Conservation (phyloP, 78 protist genomes). For the Dictyostelium purpureum region DNA sequence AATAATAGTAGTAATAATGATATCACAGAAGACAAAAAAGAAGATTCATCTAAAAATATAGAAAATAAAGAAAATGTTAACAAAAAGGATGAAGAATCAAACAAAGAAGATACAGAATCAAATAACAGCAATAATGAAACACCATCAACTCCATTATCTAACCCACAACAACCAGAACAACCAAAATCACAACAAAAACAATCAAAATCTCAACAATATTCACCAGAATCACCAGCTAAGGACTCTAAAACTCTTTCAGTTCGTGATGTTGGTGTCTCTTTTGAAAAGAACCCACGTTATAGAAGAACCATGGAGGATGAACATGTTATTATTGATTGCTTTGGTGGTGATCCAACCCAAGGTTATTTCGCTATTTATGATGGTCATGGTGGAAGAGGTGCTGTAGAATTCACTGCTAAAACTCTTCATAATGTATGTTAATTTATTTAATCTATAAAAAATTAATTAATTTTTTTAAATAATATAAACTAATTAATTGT, state of each 20-base stretch:
- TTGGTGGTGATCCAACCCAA: conserved; percentile 41
- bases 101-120: too few species aligned
- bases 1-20: not conserved
- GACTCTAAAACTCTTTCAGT: conserved; percentile 53
- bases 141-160: conserved; percentile 62
- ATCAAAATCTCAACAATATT: not conserved
- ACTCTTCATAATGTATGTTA: conserved; percentile 60
- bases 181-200: not conserved
- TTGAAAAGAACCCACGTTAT: conserved; percentile 76
- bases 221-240: not conserved
- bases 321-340: conserved; percentile 70
- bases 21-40: not conserved
- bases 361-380: conserved; percentile 82
- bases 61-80: not conserved
- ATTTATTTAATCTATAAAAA: too few species aligned
- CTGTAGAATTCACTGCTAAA: conserved; percentile 78
- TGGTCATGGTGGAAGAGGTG: conserved; percentile 86
- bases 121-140: not conserved
- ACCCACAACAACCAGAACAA: not conserved
- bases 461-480: not conserved
- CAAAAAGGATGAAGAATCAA: too few species aligned
- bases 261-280: conserved; percentile 56
- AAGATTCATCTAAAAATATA: not conserved
- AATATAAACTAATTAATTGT: too few species aligned
- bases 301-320: conserved; percentile 84